Evolutionary conservation across 2,329 filamentous ascomycete species (phyloP).

Genomic region (Akanthomyces dipterigenus): DNA sequence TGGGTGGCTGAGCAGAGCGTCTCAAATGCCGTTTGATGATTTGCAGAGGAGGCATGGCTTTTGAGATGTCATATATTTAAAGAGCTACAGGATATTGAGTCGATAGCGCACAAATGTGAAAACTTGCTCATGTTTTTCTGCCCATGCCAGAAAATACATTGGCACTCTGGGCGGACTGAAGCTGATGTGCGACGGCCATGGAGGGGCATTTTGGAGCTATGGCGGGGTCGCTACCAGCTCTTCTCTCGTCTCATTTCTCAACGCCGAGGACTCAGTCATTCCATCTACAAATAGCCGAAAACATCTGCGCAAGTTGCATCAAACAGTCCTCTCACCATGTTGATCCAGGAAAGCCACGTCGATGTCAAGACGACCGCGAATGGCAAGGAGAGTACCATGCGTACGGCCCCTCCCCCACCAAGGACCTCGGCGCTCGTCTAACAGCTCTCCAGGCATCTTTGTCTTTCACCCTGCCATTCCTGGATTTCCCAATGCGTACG

Average conservation of each 20-base stretch:
- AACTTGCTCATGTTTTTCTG: too few species aligned
- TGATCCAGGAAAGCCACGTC: constrained; percentile 46
- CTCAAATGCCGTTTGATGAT: too few species aligned
- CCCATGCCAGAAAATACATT: too few species aligned
- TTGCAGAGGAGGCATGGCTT: too few species aligned
- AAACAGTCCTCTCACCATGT: constrained; percentile 30
- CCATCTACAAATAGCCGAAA: too few species aligned
- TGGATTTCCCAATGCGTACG: constrained; percentile 77
- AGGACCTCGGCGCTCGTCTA: background rate
- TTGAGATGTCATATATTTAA: too few species aligned
- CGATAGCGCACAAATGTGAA: too few species aligned
- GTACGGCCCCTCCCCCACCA: constrained; percentile 25
- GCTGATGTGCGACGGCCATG: too few species aligned
- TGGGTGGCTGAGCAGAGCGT: too few species aligned
- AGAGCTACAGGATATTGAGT: too few species aligned
- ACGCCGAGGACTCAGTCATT: background rate
- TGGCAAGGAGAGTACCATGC: constrained; percentile 49
- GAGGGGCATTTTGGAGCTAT: background rate
- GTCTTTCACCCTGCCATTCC: constrained; percentile 80
- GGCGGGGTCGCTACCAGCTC: background rate
- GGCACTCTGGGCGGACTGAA: too few species aligned
- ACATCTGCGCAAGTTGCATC: background rate
- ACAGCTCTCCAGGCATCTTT: constrained; percentile 63
- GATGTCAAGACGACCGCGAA: constrained; percentile 45
- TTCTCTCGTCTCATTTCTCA: background rate